phyloP scores from a whole-genome alignment of 2,329 filamentous ascomycete species.

The Ophiostoma sp. region DNA sequence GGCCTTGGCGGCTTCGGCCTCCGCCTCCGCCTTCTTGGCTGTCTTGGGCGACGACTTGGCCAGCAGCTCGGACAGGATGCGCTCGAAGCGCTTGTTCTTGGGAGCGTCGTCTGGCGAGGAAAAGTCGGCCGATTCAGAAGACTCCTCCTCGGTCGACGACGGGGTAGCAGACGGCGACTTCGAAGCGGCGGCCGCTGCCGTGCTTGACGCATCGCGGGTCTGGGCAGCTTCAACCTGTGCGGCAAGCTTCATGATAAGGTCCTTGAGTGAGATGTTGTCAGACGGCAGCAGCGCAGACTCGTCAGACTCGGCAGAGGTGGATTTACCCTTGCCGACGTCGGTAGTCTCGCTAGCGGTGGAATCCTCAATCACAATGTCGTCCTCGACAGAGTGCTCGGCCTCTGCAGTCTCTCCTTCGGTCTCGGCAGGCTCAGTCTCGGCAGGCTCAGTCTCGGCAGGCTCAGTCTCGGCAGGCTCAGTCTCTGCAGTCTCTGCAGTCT shows the following conservation, averaged over 20 bases:
- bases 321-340: no score
- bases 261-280: conserved; percentile 35
- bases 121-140: neutral
- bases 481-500: no score
- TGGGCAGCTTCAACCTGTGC: conserved; percentile 40
- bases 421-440: neutral
- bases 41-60: conserved; percentile 34
- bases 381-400: neutral
- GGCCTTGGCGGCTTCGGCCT: neutral
- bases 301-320: neutral
- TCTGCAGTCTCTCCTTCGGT: neutral
- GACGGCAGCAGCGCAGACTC: neutral
- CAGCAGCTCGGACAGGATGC: conserved; percentile 47
- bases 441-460: neutral
- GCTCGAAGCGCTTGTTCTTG: conserved; percentile 47
- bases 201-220: neutral
- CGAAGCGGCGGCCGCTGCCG: neutral
- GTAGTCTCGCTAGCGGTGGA: neutral
- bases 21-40: neutral
- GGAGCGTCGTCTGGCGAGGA: conserved; percentile 30
- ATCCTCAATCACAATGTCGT: neutral
- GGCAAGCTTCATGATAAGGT: conserved; percentile 50
- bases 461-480: neutral
- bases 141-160: neutral
- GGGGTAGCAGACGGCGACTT: neutral